phyloP scores from a whole-genome alignment of 345 rosid genomes.

The Dimocarpus longan region DNA sequence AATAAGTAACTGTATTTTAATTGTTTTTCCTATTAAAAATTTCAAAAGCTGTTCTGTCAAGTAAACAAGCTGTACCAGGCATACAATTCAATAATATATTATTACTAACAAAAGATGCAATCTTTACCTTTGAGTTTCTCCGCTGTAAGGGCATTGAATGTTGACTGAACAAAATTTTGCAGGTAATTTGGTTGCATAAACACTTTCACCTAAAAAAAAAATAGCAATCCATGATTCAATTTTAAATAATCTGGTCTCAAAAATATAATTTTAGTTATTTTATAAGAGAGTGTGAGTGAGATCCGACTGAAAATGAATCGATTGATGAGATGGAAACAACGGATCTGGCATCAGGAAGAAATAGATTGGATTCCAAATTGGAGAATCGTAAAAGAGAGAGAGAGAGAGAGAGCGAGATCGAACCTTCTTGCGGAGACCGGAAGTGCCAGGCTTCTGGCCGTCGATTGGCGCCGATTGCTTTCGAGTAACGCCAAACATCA shows the following conservation, averaged over 20 bases:
- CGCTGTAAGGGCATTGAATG: constrained; percentile 79
- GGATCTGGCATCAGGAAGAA: no score
- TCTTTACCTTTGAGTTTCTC: constrained; percentile 78
- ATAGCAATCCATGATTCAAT: neutral
- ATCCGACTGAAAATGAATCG: neutral
- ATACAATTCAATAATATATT: neutral
- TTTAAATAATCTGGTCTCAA: no score
- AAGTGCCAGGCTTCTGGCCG: constrained; percentile 98
- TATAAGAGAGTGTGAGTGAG: no score
- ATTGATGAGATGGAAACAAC: neutral
- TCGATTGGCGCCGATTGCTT: constrained; percentile 71
- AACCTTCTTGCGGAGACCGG: constrained; percentile 99
- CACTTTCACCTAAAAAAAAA: constrained; percentile 78
- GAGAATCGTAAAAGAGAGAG: neutral
- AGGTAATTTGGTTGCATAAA: constrained; percentile 83
- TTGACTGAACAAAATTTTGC: constrained; percentile 84
- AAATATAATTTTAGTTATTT: no score
- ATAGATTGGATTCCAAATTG: constrained; percentile 4
- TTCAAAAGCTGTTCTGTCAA: neutral
- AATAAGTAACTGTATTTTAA: neutral
- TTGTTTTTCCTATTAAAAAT: neutral
- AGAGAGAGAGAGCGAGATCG: neutral
- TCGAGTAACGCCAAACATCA: constrained; percentile 59
- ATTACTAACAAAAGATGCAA: neutral
- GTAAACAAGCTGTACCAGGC: no score